Percentiles rank a stretch among this genome's conserved stretches.
Conservation (phyloP, 768 basidiomycete genomes). For the Agaricus sinodeliciosus region DNA sequence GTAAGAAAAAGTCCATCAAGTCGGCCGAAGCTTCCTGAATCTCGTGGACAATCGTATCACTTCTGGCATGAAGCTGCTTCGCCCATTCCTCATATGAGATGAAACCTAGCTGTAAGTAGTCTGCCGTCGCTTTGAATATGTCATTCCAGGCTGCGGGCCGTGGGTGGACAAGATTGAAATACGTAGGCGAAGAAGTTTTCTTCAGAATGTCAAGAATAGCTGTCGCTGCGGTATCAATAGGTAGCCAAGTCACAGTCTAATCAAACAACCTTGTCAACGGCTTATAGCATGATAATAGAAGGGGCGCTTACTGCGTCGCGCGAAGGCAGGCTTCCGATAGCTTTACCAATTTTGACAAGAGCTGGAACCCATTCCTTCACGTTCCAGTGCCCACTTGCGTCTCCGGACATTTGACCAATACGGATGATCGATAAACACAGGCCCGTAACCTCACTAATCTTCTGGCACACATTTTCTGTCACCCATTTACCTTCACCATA, state of each 20-base stretch:
- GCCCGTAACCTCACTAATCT: neutral
- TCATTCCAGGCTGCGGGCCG: neutral
- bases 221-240: neutral
- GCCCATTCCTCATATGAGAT: neutral
- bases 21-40: neutral
- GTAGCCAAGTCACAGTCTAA: neutral
- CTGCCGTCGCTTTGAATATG: neutral
- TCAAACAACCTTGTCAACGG: neutral
- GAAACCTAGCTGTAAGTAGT: neutral
- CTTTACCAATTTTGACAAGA: neutral
- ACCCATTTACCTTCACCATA: constrained; percentile 9
- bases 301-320: neutral
- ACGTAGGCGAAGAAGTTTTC: neutral
- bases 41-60: neutral
- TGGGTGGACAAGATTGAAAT: neutral
- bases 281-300: neutral
- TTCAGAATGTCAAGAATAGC: neutral
- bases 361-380: constrained; percentile 36
- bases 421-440: constrained; percentile 22
- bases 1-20: neutral
- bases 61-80: neutral
- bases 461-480: neutral
- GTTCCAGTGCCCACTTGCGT: constrained; percentile 36
- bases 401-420: constrained; percentile 38
- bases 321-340: neutral